Percentiles rank a stretch among this genome's conserved stretches.
Evolutionary conservation across 2,329 filamentous ascomycete genomes (phyloP).

Genomic region (Cercospora sp.): DNA sequence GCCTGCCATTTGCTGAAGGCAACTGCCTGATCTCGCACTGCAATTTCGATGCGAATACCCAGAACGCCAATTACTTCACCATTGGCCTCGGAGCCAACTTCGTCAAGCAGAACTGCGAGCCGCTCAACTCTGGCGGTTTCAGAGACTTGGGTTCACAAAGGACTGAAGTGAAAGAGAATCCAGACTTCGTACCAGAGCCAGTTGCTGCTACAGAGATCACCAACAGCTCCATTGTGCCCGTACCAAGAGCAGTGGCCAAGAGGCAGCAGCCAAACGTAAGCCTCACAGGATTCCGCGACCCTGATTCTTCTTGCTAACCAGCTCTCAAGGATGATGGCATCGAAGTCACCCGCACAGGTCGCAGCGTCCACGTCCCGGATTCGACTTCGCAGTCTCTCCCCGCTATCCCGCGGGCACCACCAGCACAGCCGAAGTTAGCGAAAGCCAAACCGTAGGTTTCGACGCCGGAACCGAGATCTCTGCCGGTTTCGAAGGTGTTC

Average conservation of each 20-base stretch:
- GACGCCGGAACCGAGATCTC: neutral
- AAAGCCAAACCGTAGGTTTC: neutral
- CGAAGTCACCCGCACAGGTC: neutral
- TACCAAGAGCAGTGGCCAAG: neutral
- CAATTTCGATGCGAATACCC: neutral
- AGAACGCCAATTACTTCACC: neutral
- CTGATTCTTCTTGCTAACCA: too few species aligned
- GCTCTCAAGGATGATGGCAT: neutral
- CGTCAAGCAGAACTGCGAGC: neutral
- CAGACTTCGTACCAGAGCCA: neutral
- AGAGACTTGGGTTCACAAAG: neutral
- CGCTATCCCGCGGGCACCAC: neutral
- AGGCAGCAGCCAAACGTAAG: neutral
- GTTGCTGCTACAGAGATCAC: neutral
- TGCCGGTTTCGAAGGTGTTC: neutral
- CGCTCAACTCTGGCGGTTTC: neutral
- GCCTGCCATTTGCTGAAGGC: neutral
- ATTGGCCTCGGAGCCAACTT: neutral
- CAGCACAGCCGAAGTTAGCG: neutral
- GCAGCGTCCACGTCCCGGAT: neutral
- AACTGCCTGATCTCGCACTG: neutral
- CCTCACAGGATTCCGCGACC: neutral
- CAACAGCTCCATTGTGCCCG: neutral
- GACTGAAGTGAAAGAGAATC: neutral
- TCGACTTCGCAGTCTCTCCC: neutral